Conservation (phyloP, 108 stramenopile species). For the Cyclotella choctawhatcheeana region DNA sequence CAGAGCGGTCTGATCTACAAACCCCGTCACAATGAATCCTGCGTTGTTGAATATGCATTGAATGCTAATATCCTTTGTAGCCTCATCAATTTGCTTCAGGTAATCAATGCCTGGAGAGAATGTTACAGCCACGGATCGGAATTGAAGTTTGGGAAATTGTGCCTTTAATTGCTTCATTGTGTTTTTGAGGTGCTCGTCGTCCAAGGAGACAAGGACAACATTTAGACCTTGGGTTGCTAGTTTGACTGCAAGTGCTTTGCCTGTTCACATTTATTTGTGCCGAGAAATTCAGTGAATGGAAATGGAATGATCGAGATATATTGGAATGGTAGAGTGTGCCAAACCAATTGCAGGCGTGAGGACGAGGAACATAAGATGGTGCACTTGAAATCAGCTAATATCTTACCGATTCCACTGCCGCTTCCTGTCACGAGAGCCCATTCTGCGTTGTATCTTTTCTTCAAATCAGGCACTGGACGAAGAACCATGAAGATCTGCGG, state of each 20-base stretch:
- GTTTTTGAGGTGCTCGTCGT: constrained; percentile 88
- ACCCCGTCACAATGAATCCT: constrained; percentile 98
- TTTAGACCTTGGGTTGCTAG: constrained; percentile 96
- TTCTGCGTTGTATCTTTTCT: constrained; percentile 85
- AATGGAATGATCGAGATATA: too few species aligned
- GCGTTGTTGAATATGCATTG: constrained; percentile 97
- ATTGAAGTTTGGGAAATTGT: constrained; percentile 82
- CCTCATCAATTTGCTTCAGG: constrained; percentile 79
- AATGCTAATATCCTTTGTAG: constrained; percentile 89
- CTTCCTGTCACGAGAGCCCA: constrained; percentile 99
- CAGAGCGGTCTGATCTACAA: constrained; percentile 93
- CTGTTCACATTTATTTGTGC: background rate
- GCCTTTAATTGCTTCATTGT: constrained; percentile 82
- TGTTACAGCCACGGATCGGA: constrained; percentile 86
- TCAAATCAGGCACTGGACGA: constrained; percentile 86
- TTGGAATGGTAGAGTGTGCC: background rate
- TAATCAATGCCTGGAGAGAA: constrained; percentile 93
- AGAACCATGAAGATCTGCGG: constrained; percentile 83
- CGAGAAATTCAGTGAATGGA: too few species aligned
- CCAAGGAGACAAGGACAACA: constrained; percentile 95
- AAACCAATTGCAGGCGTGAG: too few species aligned
- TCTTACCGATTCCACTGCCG: constrained; percentile 96
- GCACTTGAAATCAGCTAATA: background rate
- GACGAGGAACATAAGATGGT: background rate
- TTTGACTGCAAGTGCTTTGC: constrained; percentile 72